These are phyloP conservation scores for Pterocarpus santalinus DNA, from an alignment of 306 rosid genomes.

Conservation along the genomic window DNA sequence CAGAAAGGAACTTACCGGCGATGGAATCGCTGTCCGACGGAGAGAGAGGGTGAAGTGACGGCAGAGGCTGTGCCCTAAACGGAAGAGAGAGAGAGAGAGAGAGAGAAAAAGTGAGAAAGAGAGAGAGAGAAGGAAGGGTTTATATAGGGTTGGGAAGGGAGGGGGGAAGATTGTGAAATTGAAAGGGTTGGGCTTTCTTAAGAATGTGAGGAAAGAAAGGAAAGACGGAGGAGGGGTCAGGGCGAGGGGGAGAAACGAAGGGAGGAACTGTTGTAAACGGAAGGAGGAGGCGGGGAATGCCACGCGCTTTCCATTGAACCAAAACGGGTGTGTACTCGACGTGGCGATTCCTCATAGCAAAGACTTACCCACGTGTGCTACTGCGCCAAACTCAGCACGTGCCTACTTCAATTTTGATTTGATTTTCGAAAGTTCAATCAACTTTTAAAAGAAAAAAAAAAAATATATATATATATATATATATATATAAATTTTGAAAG, in stretches of 20 bases:
- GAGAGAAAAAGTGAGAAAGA: neutral
- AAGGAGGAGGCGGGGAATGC: neutral
- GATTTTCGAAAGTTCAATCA: too few species aligned
- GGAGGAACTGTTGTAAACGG: neutral
- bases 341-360: too few species aligned
- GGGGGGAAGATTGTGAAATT: slow-evolving; percentile 10
- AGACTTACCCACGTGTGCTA: neutral
- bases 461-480: too few species aligned
- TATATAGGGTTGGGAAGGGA: slow-evolving; percentile 11
- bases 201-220: neutral
- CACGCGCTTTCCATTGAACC: neutral
- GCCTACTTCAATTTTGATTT: neutral
- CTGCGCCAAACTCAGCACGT: neutral
- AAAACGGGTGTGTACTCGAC: too few species aligned
- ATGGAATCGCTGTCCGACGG: neutral
- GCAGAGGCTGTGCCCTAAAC: neutral
- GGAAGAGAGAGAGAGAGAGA: neutral
- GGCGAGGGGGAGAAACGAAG: neutral
- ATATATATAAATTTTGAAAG: neutral
- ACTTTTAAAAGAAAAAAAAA: too few species aligned
- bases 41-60: neutral
- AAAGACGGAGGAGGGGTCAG: neutral
- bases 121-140: neutral
- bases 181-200: neutral
- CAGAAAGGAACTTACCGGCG: neutral